These are phyloP conservation scores for Microthyrium microscopicum DNA, from an alignment of 2,329 filamentous ascomycete genomes.

Conservation along the genomic window DNA sequence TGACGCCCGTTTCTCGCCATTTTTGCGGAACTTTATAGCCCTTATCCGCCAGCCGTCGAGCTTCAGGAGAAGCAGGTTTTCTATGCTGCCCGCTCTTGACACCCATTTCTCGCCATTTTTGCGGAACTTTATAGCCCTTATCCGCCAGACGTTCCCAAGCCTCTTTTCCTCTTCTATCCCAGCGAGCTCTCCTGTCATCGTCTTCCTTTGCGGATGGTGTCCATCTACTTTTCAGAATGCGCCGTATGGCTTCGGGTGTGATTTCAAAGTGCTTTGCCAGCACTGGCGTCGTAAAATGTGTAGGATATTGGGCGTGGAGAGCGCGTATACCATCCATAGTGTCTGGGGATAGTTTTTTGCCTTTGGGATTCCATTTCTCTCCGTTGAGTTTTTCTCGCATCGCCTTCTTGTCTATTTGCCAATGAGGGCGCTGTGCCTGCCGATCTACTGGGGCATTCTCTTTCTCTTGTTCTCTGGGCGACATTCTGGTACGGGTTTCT, in stretches of 20 bases:
- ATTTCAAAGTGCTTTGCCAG: conserved; percentile 69
- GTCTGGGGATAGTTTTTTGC: conserved; percentile 85
- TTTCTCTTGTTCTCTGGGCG: conserved; percentile 1
- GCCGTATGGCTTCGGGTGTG: conserved; percentile 71
- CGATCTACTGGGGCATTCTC: too few relatives aligned
- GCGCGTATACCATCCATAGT: conserved; percentile 79
- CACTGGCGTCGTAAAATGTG: conserved; percentile 55
- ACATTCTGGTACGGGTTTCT: too few relatives aligned
- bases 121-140: conserved; percentile 38
- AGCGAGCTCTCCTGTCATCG: conserved; percentile 25
- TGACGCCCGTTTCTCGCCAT: conserved; percentile 31
- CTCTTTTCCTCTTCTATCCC: conserved; percentile 30
- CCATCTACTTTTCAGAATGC: conserved; percentile 74
- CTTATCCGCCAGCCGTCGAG: conserved; percentile 26
- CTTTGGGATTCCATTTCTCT: conserved; percentile 58
- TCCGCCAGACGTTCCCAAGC: conserved; percentile 32
- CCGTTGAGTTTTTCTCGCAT: conserved; percentile 63
- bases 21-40: conserved; percentile 40
- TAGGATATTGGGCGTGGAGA: conserved; percentile 60
- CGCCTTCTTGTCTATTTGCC: conserved; percentile 62
- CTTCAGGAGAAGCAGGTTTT: conserved; percentile 17
- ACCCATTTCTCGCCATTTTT: conserved; percentile 32
- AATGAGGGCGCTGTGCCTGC: too few relatives aligned
- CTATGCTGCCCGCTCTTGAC: conserved; percentile 18
- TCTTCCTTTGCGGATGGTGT: conserved; percentile 34